A percentile compares a stretch with the other conserved stretches of the same genome.
These are phyloP conservation scores for Pseudotsuga menziesii DNA, from an alignment of 75 land plant species.

Conservation along the genomic window DNA sequence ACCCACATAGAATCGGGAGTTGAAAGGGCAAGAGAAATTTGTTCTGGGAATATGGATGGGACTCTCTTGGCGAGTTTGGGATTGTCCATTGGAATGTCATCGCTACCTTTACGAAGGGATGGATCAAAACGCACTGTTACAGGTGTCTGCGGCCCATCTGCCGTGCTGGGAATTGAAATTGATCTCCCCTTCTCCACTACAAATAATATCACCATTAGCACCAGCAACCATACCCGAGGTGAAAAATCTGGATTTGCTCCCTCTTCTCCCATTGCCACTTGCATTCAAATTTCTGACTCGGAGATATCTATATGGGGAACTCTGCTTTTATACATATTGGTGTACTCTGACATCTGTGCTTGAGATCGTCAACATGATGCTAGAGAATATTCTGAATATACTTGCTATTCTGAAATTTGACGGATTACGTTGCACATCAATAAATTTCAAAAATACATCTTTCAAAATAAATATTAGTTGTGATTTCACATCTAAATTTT, in stretches of 20 bases:
- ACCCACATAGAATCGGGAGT: constrained; percentile 77
- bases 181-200: background rate
- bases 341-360: too few relatives aligned
- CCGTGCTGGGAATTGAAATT: constrained; percentile 68
- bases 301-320: too few relatives aligned
- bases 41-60: constrained; percentile 65
- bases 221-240: background rate
- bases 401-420: too few relatives aligned
- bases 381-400: too few relatives aligned
- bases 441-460: too few relatives aligned
- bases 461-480: too few relatives aligned
- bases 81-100: constrained; percentile 69
- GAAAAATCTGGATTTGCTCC: background rate
- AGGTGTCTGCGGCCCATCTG: constrained; percentile 85
- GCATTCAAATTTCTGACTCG: background rate
- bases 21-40: constrained; percentile 74
- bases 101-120: constrained; percentile 63
- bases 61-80: constrained; percentile 68
- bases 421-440: too few relatives aligned
- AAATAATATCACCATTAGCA: background rate
- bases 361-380: too few relatives aligned
- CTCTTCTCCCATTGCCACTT: too few relatives aligned
- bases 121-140: constrained; percentile 64
- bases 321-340: too few relatives aligned
- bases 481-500: too few relatives aligned